Evolutionary conservation across 257 asterid genomes (phyloP), one percentile per base, ranked within the genome.

Genomic region (Solanum stenotomum): DNA sequence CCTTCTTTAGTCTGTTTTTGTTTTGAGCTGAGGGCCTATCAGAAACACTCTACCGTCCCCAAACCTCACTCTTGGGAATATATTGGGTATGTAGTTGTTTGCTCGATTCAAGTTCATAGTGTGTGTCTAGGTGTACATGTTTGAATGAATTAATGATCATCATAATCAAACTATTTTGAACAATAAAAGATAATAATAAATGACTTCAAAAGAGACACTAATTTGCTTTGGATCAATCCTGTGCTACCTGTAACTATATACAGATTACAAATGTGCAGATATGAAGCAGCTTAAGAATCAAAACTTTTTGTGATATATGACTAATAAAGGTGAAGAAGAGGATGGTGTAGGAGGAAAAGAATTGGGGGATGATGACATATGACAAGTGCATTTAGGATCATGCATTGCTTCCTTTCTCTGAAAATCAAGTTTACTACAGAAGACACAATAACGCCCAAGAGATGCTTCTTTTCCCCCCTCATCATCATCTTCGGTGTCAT

Each of bases 391-490:
- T 79, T 93, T 92, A 67, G 92, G 91, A 91, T 92, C 88, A 77
- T 96, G 98, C 68, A 94, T 63, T 40, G 89, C 98, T 71, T 84
- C 89, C 70, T 89, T 91, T 25, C 91, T 90, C 15, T 90, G 91
- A 61, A 84, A 52, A 87, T 94, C 98, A 44, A 96, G 84, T 91
- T 95, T 96, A 33, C 96, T 92, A 95, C 99, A 96, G 88, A 93
- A 96, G 29, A 96, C 90, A 74, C 99, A 96, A 87, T 94, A 96
- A 90, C 86, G 89, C 70, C 97, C 95, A 0, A 85, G 71, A 22
- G 90, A 90, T 74, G 87, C 82, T 68, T 83, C 90, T 23, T 87
- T 91, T 67, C 87, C 91, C 23, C 2, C 67, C 38, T 85, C 89
- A 3, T 88, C 89, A 22, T 90, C 94, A 10, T 90, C 91, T n/a